These are phyloP conservation scores for Mycena kentingensis DNA, from an alignment of 768 basidiomycete species.

Conservation along the genomic window DNA sequence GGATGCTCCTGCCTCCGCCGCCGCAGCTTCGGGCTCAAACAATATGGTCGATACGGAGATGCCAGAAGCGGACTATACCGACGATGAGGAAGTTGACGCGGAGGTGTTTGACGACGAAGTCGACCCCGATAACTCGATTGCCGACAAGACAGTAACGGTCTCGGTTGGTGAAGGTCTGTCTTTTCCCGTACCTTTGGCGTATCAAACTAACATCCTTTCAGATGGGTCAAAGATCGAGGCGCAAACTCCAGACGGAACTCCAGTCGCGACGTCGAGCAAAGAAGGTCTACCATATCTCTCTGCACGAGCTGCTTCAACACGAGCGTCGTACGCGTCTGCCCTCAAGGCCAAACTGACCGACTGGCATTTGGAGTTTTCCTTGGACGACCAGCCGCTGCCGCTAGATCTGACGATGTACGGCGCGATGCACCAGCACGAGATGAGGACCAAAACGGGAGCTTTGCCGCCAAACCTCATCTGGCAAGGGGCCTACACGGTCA, in stretches of 20 bases:
- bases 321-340: conserved; percentile 89
- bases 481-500: conserved; percentile 89
- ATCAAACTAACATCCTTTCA: conserved; percentile 29
- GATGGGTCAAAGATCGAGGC: conserved; percentile 95
- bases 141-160: conserved; percentile 86
- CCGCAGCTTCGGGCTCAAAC: too few relatives aligned
- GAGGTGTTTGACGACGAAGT: conserved; percentile 90
- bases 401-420: conserved; percentile 94
- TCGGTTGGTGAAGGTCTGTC: conserved; percentile 76
- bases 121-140: conserved; percentile 65
- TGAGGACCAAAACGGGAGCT: conserved; percentile 68
- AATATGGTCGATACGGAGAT: conserved; percentile 68
- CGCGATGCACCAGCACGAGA: conserved; percentile 90
- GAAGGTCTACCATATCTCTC: conserved; percentile 37
- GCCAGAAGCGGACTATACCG: conserved; percentile 76
- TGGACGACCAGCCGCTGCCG: conserved; percentile 84
- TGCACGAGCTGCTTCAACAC: conserved; percentile 34
- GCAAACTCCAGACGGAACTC: conserved; percentile 94
- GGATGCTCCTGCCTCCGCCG: conserved; percentile 48
- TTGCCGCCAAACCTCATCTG: conserved; percentile 75
- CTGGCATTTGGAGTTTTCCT: conserved; percentile 96
- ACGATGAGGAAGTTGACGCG: conserved; percentile 85
- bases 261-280: conserved; percentile 84
- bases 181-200: not conserved
- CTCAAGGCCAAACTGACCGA: conserved; percentile 91